These are phyloP conservation scores for Artemisia princeps DNA, from an alignment of 140 eudicot species.

Conservation along the genomic window DNA sequence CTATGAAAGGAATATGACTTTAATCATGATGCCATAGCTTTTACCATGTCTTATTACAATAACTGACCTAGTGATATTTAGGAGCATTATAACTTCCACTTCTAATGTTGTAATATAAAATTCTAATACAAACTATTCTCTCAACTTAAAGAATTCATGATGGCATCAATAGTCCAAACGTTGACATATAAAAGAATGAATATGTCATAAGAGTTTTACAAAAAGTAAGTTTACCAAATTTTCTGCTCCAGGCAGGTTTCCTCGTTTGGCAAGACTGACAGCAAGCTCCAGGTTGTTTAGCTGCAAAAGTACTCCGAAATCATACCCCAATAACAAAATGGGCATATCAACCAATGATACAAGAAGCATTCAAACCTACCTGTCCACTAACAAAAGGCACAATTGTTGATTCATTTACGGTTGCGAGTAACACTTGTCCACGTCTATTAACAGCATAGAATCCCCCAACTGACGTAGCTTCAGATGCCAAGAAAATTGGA, in stretches of 20 bases:
- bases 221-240: constrained; percentile 61
- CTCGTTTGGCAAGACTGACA: constrained; percentile 97
- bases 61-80: neutral
- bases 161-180: constrained; percentile 14
- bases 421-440: constrained; percentile 98
- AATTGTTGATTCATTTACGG: constrained; percentile 88
- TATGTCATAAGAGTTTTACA: neutral
- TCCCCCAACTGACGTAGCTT: constrained; percentile 95
- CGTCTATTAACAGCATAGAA: constrained; percentile 95
- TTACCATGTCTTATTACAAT: constrained; percentile 7
- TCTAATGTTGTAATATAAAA: constrained; percentile 9
- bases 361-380: constrained; percentile 25
- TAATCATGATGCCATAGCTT: constrained; percentile 5
- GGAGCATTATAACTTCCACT: neutral
- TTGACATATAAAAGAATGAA: neutral
- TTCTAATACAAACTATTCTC: neutral
- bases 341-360: constrained; percentile 8
- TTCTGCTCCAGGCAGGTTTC: constrained; percentile 98
- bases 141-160: neutral
- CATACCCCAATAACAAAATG: constrained; percentile 8
- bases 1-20: neutral
- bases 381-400: constrained; percentile 85
- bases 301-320: constrained; percentile 37
- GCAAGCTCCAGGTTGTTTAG: constrained; percentile 96
- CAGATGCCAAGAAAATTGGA: constrained; percentile 93